Percentiles rank a stretch among this genome's conserved stretches.
Conservation (phyloP, 139 green algal genomes). For the Chlamydomonas sphaeroides region DNA sequence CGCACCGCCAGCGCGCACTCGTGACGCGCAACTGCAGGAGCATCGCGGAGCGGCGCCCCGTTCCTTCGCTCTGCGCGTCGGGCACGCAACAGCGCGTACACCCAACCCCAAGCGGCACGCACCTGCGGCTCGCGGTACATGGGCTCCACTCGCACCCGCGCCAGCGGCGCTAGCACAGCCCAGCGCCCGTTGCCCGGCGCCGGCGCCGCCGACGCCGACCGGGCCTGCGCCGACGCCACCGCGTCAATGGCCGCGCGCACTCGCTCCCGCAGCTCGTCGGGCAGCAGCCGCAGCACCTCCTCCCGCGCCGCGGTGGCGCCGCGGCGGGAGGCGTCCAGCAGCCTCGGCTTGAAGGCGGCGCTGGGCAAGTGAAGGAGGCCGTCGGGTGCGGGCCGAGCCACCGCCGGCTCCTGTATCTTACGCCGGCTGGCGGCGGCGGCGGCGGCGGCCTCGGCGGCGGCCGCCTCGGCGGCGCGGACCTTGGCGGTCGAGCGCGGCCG, state of each 20-base stretch:
- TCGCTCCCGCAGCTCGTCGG: neutral
- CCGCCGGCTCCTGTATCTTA: neutral
- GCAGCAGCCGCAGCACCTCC: conserved; percentile 41
- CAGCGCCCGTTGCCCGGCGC: neutral
- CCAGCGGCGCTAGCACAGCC: conserved; percentile 12
- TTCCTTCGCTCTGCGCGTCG: no score
- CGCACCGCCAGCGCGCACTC: no score
- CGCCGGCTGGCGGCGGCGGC: conserved; percentile 21
- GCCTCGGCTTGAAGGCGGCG: neutral
- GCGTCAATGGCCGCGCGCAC: neutral
- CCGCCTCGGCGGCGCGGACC: conserved; percentile 25
- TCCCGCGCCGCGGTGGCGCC: neutral
- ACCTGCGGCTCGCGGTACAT: conserved; percentile 40
- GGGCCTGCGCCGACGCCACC: neutral
- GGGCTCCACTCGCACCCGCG: neutral
- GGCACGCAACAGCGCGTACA: no score
- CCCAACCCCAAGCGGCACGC: no score
- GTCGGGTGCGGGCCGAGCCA: neutral
- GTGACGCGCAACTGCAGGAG: no score
- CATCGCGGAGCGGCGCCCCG: no score
- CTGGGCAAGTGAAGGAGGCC: conserved; percentile 21
- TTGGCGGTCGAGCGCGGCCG: conserved; percentile 26
- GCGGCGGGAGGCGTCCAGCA: neutral
- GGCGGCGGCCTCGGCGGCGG: conserved; percentile 3
- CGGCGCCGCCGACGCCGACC: neutral